These are phyloP conservation scores for Eucalyptus urophylla DNA, from an alignment of 345 rosid species.

Conservation along the genomic window DNA sequence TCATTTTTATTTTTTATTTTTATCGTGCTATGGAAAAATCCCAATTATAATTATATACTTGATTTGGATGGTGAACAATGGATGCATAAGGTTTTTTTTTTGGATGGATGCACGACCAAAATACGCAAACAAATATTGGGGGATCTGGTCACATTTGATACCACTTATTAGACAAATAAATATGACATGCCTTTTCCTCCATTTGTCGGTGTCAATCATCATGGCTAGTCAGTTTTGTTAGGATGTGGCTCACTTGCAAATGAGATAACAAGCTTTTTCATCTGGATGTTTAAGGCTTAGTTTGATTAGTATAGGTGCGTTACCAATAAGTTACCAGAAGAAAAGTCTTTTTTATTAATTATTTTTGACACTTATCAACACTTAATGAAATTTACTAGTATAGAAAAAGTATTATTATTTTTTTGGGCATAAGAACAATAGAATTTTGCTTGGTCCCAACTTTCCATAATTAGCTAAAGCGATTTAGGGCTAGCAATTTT, in stretches of 20 bases:
- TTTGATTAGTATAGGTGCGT: not conserved
- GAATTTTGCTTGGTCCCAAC: not conserved
- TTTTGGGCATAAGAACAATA: not conserved
- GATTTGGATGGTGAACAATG: not conserved
- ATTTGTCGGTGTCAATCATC: not conserved
- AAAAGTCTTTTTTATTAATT: too few species aligned
- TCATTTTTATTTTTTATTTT: too few species aligned
- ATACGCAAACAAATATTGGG: fast-evolving
- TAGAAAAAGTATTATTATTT: not conserved
- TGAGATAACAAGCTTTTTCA: not conserved
- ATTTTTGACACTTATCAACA: not conserved
- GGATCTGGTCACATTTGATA: not conserved
- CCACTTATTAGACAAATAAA: not conserved
- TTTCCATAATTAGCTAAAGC: not conserved
- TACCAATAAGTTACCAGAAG: not conserved
- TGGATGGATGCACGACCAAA: not conserved
- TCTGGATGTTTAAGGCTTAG: not conserved
- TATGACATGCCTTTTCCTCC: not conserved
- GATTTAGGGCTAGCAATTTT: not conserved
- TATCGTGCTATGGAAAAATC: not conserved
- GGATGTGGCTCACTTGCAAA: not conserved
- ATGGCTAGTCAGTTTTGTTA: not conserved
- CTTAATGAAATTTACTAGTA: not conserved
- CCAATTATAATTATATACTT: not conserved
- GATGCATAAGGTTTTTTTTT: not conserved